These are phyloP conservation scores for Alternaria consortialis DNA, from an alignment of 2,329 filamentous ascomycete species.

Conservation along the genomic window DNA sequence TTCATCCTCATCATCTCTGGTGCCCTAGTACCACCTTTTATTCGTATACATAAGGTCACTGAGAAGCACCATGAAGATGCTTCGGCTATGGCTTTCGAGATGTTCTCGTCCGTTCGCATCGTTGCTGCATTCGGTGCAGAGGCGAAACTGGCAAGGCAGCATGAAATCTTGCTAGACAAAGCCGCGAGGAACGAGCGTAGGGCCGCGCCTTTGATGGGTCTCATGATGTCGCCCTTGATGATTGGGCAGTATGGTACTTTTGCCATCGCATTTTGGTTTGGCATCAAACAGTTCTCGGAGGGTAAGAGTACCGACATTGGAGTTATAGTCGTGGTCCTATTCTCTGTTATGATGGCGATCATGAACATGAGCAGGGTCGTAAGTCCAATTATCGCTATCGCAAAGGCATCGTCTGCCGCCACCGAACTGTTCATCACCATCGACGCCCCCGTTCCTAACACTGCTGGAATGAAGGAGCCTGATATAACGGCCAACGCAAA, in stretches of 20 bases:
- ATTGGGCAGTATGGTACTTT: constrained; percentile 50
- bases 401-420: constrained; percentile 48
- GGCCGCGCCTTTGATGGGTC: constrained; percentile 43
- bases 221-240: constrained; percentile 47
- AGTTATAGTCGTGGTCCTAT: constrained; percentile 49
- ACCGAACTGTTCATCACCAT: constrained; percentile 50
- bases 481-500: constrained; percentile 44
- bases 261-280: constrained; percentile 52
- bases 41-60: constrained; percentile 46
- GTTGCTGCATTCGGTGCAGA: constrained; percentile 52
- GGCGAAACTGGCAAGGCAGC: constrained; percentile 42
- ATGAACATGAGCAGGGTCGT: constrained; percentile 45
- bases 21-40: constrained; percentile 40
- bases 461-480: constrained; percentile 45
- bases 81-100: constrained; percentile 50
- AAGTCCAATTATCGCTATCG: constrained; percentile 44
- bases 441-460: constrained; percentile 42
- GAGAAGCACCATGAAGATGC: constrained; percentile 45
- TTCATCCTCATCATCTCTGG: constrained; percentile 49
- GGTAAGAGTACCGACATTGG: constrained; percentile 44
- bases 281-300: constrained; percentile 45
- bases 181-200: constrained; percentile 40
- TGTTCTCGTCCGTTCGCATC: constrained; percentile 51
- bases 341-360: constrained; percentile 52
- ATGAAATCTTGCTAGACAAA: constrained; percentile 38